Conservation (phyloP, 257 asterid genomes). For the Solanum bulbocastanum region DNA sequence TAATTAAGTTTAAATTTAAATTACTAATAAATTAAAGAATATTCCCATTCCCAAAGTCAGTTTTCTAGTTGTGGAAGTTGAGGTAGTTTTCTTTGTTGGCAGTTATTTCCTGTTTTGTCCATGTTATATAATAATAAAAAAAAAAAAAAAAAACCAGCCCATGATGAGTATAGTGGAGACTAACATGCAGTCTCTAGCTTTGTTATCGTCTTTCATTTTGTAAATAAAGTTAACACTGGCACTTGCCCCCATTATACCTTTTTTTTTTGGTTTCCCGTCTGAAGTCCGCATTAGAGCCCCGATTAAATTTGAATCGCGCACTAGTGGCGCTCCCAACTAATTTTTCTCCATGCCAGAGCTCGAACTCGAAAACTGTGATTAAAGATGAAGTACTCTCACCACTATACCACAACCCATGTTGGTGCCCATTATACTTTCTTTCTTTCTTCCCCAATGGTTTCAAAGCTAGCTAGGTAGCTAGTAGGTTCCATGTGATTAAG, state of each 20-base stretch:
- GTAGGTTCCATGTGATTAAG: constrained; percentile 21
- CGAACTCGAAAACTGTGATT: background rate
- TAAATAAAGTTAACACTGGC: background rate
- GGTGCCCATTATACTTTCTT: background rate
- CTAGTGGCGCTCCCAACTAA: background rate
- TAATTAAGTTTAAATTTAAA: background rate
- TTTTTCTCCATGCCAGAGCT: no score
- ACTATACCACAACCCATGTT: background rate
- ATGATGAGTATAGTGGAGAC: constrained; percentile 15
- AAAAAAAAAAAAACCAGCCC: background rate
- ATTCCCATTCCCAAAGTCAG: constrained; percentile 13
- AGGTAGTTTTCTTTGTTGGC: constrained; percentile 7
- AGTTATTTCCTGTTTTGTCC: constrained; percentile 17
- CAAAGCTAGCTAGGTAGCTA: background rate
- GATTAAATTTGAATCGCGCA: rapidly evolving
- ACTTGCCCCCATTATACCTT: background rate
- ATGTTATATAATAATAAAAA: background rate
- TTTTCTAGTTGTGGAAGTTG: constrained; percentile 11
- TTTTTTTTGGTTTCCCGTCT: no score
- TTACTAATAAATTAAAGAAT: constrained; percentile 9
- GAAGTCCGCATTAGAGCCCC: rapidly evolving
- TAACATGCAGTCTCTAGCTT: constrained; percentile 25
- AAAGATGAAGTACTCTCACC: background rate
- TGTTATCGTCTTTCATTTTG: background rate
- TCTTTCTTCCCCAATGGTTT: background rate